A percentile compares a stretch with the other conserved stretches of the same genome.
Conservation (phyloP, 2,329 filamentous ascomycete species). For the Cordyceps cicadae region DNA sequence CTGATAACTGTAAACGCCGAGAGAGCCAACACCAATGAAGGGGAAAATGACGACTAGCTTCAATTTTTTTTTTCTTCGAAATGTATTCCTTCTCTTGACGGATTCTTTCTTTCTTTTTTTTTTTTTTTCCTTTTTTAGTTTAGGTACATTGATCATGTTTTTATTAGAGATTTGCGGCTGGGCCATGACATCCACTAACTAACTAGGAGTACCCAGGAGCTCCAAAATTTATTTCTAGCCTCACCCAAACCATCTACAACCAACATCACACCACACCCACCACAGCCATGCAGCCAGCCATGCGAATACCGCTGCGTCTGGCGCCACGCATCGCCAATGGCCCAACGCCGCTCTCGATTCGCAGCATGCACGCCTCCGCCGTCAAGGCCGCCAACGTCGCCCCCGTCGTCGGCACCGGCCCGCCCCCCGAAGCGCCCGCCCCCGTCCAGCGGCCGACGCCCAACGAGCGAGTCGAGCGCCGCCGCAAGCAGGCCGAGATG, state of each 20-base stretch:
- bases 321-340: slow-evolving; percentile 20
- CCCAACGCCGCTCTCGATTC: slow-evolving; percentile 13
- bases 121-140: too few species aligned
- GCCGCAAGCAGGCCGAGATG: slow-evolving; percentile 46
- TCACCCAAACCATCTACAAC: slow-evolving; percentile 2
- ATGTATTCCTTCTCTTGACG: too few species aligned
- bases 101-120: too few species aligned
- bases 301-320: slow-evolving; percentile 31
- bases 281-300: slow-evolving; percentile 32
- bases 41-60: neutral
- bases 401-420: slow-evolving; percentile 48
- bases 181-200: neutral
- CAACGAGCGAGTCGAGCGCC: slow-evolving; percentile 39
- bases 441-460: slow-evolving; percentile 33
- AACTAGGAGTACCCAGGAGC: neutral
- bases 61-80: too few species aligned
- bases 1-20: neutral
- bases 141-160: neutral
- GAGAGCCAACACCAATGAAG: neutral
- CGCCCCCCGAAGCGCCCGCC: slow-evolving; percentile 49
- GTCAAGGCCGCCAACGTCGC: slow-evolving; percentile 37
- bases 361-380: slow-evolving; percentile 26
- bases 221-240: slow-evolving; percentile 11
- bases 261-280: slow-evolving; percentile 12
- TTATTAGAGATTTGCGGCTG: neutral